Conservation (phyloP, 2,329 filamentous ascomycete genomes). For the Fusarium humuli region DNA sequence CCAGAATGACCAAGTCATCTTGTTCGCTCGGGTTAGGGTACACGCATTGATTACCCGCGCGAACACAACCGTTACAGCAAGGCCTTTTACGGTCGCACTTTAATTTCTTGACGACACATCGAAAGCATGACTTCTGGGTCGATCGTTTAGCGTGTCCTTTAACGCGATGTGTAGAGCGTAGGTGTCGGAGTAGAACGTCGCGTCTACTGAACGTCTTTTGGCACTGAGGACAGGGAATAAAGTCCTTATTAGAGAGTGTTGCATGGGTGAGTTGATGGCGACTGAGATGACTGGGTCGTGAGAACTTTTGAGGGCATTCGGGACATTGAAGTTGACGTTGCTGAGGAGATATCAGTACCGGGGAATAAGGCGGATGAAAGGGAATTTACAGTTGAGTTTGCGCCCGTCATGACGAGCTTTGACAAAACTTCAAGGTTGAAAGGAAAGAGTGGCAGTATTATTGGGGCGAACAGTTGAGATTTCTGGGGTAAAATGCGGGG, state of each 20-base stretch:
- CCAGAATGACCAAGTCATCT: not conserved
- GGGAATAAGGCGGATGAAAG: not conserved
- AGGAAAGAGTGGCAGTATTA: not conserved
- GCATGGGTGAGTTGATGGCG: slow-evolving; percentile 4
- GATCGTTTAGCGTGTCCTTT: not conserved
- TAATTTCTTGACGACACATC: not conserved
- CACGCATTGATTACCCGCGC: not conserved
- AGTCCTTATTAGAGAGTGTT: not conserved
- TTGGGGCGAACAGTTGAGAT: not conserved
- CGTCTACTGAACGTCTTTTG: not conserved
- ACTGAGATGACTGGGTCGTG: slow-evolving; percentile 4
- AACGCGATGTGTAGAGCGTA: not conserved
- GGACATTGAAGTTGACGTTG: not conserved
- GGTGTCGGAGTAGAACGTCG: not conserved
- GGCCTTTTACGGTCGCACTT: not conserved
- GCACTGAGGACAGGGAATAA: not conserved
- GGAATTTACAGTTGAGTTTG: not conserved
- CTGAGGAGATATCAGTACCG: fast-evolving
- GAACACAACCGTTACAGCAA: not conserved
- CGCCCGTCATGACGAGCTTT: not conserved
- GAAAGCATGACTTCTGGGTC: slow-evolving; percentile 5
- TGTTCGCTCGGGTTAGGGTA: not conserved
- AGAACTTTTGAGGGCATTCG: not conserved
- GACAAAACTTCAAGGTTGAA: not conserved
- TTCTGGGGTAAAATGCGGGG: not conserved